Evolutionary conservation across 176 grass and related monocot species (phyloP).

Genomic region (Tillandsia fasciculata): DNA sequence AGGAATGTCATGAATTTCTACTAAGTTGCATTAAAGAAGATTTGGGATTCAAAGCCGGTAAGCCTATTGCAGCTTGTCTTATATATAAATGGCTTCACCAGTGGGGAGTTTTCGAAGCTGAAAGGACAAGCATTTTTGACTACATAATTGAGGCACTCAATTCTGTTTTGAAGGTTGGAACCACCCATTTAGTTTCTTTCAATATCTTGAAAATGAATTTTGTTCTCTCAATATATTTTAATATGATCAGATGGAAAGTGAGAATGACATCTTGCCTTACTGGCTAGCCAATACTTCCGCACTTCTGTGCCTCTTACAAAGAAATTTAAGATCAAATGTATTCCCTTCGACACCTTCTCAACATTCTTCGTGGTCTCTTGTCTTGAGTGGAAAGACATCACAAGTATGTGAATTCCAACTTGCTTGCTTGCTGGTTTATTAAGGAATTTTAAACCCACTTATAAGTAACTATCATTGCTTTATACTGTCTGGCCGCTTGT

Average conservation of each 20-base stretch:
- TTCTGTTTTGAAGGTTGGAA: conserved; percentile 50
- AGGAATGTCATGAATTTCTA: conserved; percentile 72
- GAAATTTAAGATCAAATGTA: conserved; percentile 67
- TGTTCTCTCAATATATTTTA: conserved; percentile 9
- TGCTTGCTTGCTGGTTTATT: background rate
- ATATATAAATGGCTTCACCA: conserved; percentile 76
- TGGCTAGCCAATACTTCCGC: conserved; percentile 80
- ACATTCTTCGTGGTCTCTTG: conserved; percentile 38
- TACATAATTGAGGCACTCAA: conserved; percentile 78
- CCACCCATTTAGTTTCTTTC: conserved; percentile 8
- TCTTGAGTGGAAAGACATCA: conserved; percentile 39
- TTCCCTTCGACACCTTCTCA: conserved; percentile 29
- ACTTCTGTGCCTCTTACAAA: conserved; percentile 79
- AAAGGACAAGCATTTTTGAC: conserved; percentile 79
- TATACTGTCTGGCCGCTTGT: background rate
- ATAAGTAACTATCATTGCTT: background rate
- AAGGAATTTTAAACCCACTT: background rate
- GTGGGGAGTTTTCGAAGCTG: conserved; percentile 76
- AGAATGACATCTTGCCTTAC: conserved; percentile 71
- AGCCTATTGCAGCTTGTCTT: conserved; percentile 67
- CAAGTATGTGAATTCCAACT: conserved; percentile 28
- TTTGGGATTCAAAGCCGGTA: conserved; percentile 80
- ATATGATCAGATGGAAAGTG: conserved; percentile 58
- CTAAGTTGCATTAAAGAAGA: conserved; percentile 65
- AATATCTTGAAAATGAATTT: conserved; percentile 7